phyloP scores from a whole-genome alignment of 192 early-diverging fungal species.

The Gryganskiella cystojenkinii region DNA sequence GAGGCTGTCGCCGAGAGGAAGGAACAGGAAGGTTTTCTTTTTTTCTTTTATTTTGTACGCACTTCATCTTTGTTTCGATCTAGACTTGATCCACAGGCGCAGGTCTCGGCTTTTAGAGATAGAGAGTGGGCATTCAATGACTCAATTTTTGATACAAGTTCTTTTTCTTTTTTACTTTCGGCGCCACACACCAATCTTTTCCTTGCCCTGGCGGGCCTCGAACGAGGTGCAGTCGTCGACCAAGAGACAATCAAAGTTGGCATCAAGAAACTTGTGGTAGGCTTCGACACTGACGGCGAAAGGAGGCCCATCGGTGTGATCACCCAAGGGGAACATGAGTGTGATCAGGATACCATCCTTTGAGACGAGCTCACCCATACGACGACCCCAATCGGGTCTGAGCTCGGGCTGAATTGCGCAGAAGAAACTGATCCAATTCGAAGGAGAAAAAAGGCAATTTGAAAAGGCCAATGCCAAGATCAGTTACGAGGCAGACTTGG shows the following conservation, averaged over 20 bases:
- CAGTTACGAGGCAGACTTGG: no score
- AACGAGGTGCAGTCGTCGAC: conserved; percentile 69
- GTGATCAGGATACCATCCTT: conserved; percentile 77
- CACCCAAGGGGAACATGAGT: conserved; percentile 82
- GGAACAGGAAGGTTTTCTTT: no score
- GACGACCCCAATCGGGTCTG: conserved; percentile 70
- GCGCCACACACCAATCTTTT: conserved; percentile 75
- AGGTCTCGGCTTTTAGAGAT: no score
- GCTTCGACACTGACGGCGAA: conserved; percentile 71
- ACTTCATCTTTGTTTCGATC: conserved; percentile 1
- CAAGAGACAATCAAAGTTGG: conserved; percentile 72
- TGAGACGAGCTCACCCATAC: conserved; percentile 71
- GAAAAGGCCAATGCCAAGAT: background rate
- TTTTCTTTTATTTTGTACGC: no score
- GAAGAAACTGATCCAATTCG: conserved; percentile 65
- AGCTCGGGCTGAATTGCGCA: conserved; percentile 78
- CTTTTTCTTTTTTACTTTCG: conserved; percentile 45
- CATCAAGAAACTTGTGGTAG: conserved; percentile 66
- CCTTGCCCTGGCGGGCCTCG: conserved; percentile 63
- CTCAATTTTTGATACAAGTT: no score
- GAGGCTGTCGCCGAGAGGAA: no score
- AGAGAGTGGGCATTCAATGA: no score
- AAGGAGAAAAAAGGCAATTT: background rate
- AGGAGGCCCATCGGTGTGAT: conserved; percentile 77
- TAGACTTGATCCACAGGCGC: no score